phyloP scores from a whole-genome alignment of 2,329 filamentous ascomycete species.

The Talaromyces pinophilus region DNA sequence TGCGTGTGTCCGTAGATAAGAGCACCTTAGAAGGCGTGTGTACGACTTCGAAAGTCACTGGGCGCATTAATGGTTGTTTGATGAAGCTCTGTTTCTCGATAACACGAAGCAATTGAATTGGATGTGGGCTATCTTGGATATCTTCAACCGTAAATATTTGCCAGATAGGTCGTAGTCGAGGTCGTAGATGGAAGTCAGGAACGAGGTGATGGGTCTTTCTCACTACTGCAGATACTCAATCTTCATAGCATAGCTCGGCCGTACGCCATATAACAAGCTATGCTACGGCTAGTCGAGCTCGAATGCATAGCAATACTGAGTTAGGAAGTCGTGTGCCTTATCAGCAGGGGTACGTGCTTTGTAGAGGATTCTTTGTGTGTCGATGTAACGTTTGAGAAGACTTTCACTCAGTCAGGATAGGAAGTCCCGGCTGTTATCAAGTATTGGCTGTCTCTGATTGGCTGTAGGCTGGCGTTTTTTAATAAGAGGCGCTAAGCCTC shows the following conservation, averaged over 20 bases:
- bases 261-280: background rate
- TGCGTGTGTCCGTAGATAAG: background rate
- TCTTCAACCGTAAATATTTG: background rate
- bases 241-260: background rate
- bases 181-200: background rate
- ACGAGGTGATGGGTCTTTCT: background rate
- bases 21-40: background rate
- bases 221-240: background rate
- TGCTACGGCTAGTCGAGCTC: background rate
- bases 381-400: background rate
- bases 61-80: background rate
- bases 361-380: background rate
- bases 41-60: background rate
- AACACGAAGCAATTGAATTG: background rate
- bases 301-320: background rate
- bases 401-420: background rate
- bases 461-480: background rate
- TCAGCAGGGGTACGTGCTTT: background rate
- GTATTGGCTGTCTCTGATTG: background rate
- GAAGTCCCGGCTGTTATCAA: background rate
- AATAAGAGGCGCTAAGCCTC: background rate
- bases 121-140: background rate
- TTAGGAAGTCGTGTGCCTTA: background rate
- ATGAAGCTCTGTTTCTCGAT: background rate
- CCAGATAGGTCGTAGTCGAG: slow-evolving; percentile 2